phyloP scores from a whole-genome alignment of 352 stramenopile genomes.

The Phytophthora ramorum region DNA sequence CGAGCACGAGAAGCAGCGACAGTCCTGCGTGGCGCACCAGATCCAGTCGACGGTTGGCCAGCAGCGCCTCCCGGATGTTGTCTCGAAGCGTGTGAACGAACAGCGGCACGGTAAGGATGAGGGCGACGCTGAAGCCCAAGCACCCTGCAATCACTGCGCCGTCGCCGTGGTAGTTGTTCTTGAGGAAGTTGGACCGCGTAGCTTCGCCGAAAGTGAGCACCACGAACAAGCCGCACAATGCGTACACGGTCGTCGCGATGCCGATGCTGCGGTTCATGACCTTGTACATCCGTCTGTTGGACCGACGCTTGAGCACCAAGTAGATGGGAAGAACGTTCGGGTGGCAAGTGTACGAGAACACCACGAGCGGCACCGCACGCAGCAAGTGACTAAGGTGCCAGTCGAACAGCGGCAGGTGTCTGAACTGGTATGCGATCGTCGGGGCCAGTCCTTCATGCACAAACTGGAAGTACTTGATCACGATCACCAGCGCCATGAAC shows the following conservation, averaged over 20 bases:
- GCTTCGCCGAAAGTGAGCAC: constrained; percentile 86
- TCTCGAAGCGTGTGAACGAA: constrained; percentile 88
- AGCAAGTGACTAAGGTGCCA: constrained; percentile 69
- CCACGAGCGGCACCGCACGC: constrained; percentile 79
- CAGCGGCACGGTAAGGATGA: constrained; percentile 85
- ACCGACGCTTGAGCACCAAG: constrained; percentile 86
- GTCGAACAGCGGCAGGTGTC: constrained; percentile 80
- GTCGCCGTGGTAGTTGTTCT: constrained; percentile 87
- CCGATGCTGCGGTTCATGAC: constrained; percentile 88
- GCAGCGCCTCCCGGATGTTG: constrained; percentile 78
- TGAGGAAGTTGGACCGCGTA: constrained; percentile 87
- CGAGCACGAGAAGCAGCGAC: constrained; percentile 61
- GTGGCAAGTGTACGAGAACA: constrained; percentile 91
- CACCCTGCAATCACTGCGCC: constrained; percentile 69
- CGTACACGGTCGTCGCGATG: constrained; percentile 77
- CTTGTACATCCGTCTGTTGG: constrained; percentile 88
- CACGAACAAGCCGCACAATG: constrained; percentile 81
- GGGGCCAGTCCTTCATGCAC: constrained; percentile 69
- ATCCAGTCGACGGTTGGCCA: constrained; percentile 58
- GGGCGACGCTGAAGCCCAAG: constrained; percentile 82
- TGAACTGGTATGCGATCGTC: constrained; percentile 74
- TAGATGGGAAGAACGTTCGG: constrained; percentile 91
- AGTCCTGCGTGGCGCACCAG: constrained; percentile 55
- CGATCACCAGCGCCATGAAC: constrained; percentile 90
- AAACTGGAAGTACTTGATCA: constrained; percentile 92